Percentiles rank a stretch among this genome's conserved stretches.
These are phyloP conservation scores for Arabidopsis suecica DNA, from an alignment of 345 rosid species.

Conservation along the genomic window DNA sequence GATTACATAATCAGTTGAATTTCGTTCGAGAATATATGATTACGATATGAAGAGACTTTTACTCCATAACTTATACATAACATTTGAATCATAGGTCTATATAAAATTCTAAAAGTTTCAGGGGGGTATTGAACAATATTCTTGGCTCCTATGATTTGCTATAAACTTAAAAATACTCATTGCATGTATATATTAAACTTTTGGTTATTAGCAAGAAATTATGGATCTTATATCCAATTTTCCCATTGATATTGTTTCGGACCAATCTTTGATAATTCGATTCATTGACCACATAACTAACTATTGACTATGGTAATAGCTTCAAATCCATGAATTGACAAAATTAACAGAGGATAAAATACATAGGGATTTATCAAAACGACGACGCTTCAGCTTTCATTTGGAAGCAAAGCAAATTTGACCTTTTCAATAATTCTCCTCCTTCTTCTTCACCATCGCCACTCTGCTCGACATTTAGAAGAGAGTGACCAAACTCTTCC, in stretches of 20 bases:
- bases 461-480: neutral
- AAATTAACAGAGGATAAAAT: neutral
- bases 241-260: too few relatives aligned
- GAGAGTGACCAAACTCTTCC: slow-evolving; percentile 14
- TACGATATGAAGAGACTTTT: neutral
- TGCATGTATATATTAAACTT: too few relatives aligned
- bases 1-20: slow-evolving; percentile 1
- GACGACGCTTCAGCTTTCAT: slow-evolving; percentile 7
- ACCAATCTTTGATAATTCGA: too few relatives aligned
- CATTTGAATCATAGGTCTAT: neutral
- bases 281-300: neutral
- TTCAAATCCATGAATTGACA: too few relatives aligned
- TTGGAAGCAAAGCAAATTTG: slow-evolving; percentile 26
- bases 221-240: too few relatives aligned
- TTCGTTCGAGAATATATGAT: neutral
- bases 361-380: neutral
- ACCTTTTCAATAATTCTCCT: neutral
- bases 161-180: too few relatives aligned
- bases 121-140: neutral
- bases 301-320: too few relatives aligned
- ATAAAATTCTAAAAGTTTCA: neutral
- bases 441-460: neutral
- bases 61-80: neutral
- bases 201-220: too few relatives aligned
- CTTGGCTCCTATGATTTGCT: neutral